Percentiles rank a stretch among this genome's conserved stretches.
phyloP scores from a whole-genome alignment of 2,329 filamentous ascomycete genomes.

The Coniosporium tulheliwenetii region DNA sequence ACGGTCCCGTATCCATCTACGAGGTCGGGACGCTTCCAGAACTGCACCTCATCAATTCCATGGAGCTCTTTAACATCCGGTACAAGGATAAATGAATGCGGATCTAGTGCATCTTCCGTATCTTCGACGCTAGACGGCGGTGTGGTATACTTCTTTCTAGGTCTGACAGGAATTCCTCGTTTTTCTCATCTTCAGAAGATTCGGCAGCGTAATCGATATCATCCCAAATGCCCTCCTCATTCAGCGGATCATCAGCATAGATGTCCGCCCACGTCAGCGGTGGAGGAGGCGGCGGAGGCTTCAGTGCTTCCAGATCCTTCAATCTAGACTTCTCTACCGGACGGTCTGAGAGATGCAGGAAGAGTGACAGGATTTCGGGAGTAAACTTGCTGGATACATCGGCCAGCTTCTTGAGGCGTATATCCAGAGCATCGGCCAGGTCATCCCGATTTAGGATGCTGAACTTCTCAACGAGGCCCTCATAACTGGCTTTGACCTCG shows the following conservation, averaged over 20 bases:
- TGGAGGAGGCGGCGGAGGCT: slow-evolving; percentile 28
- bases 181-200: slow-evolving; percentile 45
- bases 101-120: slow-evolving; percentile 1
- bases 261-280: slow-evolving; percentile 66
- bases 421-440: slow-evolving; percentile 53
- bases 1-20: slow-evolving; percentile 7
- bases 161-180: slow-evolving; percentile 9
- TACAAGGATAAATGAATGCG: neutral
- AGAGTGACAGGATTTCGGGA: slow-evolving; percentile 63
- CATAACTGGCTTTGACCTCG: slow-evolving; percentile 23
- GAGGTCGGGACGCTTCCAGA: slow-evolving; percentile 22
- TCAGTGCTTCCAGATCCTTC: slow-evolving; percentile 43
- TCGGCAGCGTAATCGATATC: slow-evolving; percentile 50
- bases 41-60: slow-evolving; percentile 27
- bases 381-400: slow-evolving; percentile 44
- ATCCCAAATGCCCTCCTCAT: slow-evolving; percentile 53
- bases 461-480: slow-evolving; percentile 67
- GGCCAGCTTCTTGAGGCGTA: slow-evolving; percentile 44
- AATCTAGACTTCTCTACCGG: slow-evolving; percentile 57
- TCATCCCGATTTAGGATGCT: slow-evolving; percentile 63
- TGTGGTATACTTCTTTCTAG: slow-evolving; percentile 10
- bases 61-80: slow-evolving; percentile 15
- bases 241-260: slow-evolving; percentile 58
- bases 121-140: slow-evolving; percentile 20
- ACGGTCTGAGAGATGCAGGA: slow-evolving; percentile 68